Evolutionary conservation across 805 yeast genomes (phyloP).

Genomic region (Pichia gijzeniarum): DNA sequence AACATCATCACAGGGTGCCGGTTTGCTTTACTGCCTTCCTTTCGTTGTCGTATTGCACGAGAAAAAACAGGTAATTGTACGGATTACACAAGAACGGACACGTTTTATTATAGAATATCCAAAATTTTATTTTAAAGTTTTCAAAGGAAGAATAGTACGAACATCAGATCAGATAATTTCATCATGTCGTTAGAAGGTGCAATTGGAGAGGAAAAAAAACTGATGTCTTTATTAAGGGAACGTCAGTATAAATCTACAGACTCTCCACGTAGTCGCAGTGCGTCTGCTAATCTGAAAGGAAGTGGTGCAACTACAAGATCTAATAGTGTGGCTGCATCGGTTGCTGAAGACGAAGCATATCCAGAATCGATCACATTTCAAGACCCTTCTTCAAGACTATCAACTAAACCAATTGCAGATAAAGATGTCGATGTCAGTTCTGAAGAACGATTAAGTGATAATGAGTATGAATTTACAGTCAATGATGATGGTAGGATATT

Average conservation of each 20-base stretch:
- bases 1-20: too few species aligned
- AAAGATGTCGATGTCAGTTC: constrained; percentile 33
- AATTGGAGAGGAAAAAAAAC: constrained; percentile 28
- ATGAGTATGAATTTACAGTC: constrained; percentile 53
- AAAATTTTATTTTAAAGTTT: too few species aligned
- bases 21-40: too few species aligned
- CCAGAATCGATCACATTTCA: constrained; percentile 57
- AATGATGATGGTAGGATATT: constrained; percentile 54
- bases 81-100: too few species aligned
- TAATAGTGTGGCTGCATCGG: constrained; percentile 5
- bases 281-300: constrained; percentile 9
- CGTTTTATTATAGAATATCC: too few species aligned
- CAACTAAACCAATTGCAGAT: constrained; percentile 4
- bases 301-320: constrained; percentile 10
- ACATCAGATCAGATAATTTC: not conserved
- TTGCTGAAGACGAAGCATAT: constrained; percentile 7
- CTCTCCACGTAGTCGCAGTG: constrained; percentile 20
- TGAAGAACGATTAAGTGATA: constrained; percentile 56
- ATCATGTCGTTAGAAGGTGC: constrained; percentile 31
- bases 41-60: too few species aligned
- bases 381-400: constrained; percentile 65
- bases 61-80: too few species aligned
- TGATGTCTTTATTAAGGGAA: constrained; percentile 27
- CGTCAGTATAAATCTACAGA: constrained; percentile 18
- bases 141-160: not conserved